Conservation (phyloP, 164 flowering plant species). For the Hamamelis virginiana region DNA sequence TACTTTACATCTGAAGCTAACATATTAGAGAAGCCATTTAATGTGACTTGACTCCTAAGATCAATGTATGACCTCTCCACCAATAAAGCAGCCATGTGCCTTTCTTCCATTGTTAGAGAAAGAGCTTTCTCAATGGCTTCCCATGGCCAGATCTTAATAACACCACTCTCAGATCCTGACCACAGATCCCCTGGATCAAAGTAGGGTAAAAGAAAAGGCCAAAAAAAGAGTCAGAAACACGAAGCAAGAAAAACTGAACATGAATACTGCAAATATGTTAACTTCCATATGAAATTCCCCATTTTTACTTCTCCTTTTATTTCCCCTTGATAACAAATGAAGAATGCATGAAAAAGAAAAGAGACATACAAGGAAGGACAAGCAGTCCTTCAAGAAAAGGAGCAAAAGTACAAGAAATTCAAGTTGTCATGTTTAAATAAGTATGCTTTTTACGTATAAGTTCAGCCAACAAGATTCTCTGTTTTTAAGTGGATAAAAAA, state of each 20-base stretch:
- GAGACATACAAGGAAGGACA: too few species aligned
- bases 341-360: too few species aligned
- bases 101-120: constrained; percentile 53
- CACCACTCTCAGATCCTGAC: constrained; percentile 91
- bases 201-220: constrained; percentile 4
- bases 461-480: too few species aligned
- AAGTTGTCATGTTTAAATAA: too few species aligned
- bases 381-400: too few species aligned
- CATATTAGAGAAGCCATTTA: constrained; percentile 55
- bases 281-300: not conserved
- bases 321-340: too few species aligned
- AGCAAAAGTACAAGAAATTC: too few species aligned
- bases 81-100: constrained; percentile 65
- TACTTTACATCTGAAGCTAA: constrained; percentile 64
- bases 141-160: constrained; percentile 91
- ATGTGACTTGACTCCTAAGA: constrained; percentile 55
- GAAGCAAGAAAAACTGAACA: not conserved
- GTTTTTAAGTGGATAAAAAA: too few species aligned
- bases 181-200: constrained; percentile 78
- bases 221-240: not conserved
- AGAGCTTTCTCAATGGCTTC: constrained; percentile 75
- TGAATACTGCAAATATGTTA: not conserved
- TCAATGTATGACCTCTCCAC: constrained; percentile 85
- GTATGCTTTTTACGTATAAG: too few species aligned
- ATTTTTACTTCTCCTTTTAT: too few species aligned